A percentile compares a stretch with the other conserved stretches of the same genome.
phyloP scores from a whole-genome alignment of 495 filamentous ascomycete species.

The Aspergillus mulundensis region DNA sequence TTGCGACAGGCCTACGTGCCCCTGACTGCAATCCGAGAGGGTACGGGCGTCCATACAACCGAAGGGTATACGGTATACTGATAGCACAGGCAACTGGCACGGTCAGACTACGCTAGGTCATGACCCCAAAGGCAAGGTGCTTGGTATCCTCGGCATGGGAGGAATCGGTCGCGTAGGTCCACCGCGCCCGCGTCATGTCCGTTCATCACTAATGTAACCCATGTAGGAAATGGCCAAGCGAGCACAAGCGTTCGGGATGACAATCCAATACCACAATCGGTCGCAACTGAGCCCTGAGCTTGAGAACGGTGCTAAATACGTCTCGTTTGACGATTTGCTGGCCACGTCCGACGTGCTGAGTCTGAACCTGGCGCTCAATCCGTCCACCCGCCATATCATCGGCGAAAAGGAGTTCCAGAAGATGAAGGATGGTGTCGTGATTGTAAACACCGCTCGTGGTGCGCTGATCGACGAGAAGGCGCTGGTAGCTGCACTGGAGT shows the following conservation, averaged over 20 bases:
- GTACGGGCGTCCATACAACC: conserved; percentile 16
- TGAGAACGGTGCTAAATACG: conserved; percentile 59
- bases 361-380: conserved; percentile 69
- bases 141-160: conserved; percentile 84
- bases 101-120: conserved; percentile 52
- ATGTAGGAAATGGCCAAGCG: conserved; percentile 64
- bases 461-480: conserved; percentile 75
- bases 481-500: conserved; percentile 64
- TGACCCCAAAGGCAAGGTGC: conserved; percentile 65
- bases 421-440: conserved; percentile 74
- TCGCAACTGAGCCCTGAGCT: conserved; percentile 48
- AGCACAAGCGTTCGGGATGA: conserved; percentile 66
- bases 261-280: conserved; percentile 69
- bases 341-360: conserved; percentile 68
- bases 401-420: conserved; percentile 59
- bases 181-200: not conserved
- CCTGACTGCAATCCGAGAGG: conserved; percentile 55
- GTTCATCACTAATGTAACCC: conserved; percentile 6
- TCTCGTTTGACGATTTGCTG: conserved; percentile 66
- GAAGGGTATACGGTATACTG: conserved; percentile 1
- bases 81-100: conserved; percentile 43
- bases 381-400: conserved; percentile 65
- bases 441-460: conserved; percentile 81
- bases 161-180: conserved; percentile 61
- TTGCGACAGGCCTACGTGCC: conserved; percentile 63